A percentile compares a stretch with the other conserved stretches of the same genome.
phyloP scores from a whole-genome alignment of 2,329 filamentous ascomycete genomes.

The Monosporascus ibericus region DNA sequence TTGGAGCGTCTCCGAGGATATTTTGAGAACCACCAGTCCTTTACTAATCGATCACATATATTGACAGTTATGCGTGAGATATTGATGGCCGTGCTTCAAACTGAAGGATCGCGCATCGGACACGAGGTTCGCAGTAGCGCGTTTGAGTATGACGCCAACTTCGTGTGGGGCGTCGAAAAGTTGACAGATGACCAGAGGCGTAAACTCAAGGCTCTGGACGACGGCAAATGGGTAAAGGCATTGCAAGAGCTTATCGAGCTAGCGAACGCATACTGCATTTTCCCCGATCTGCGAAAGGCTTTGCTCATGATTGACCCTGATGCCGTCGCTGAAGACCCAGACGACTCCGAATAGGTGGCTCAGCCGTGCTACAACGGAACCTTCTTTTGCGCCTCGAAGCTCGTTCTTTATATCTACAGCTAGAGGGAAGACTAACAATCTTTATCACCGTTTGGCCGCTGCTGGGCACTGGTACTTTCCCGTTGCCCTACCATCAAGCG shows the following conservation, averaged over 20 bases:
- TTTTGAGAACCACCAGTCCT: constrained; percentile 2
- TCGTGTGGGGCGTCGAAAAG: constrained; percentile 1
- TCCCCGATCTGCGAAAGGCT: neutral
- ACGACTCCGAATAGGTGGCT: too few relatives aligned
- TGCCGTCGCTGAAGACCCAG: neutral
- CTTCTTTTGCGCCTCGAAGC: too few relatives aligned
- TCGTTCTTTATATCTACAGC: too few relatives aligned
- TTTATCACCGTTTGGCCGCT: too few relatives aligned
- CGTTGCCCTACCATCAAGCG: too few relatives aligned
- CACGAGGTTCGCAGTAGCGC: constrained; percentile 2
- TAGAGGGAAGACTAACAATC: too few relatives aligned
- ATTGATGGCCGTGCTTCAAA: constrained; percentile 1
- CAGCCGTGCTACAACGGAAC: too few relatives aligned
- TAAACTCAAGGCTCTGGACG: constrained; percentile 1
- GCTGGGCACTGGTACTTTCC: too few relatives aligned
- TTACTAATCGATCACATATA: constrained; percentile 2
- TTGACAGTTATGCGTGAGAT: constrained; percentile 5
- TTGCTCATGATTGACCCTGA: neutral
- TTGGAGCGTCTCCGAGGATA: neutral
- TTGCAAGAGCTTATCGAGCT: neutral
- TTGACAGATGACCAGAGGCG: neutral
- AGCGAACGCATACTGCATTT: neutral
- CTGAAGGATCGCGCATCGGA: constrained; percentile 3
- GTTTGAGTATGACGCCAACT: constrained; percentile 1
- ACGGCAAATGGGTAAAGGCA: constrained; percentile 1